These are phyloP conservation scores for Epicoccum sorghinum DNA, from an alignment of 2,329 filamentous ascomycete species.

Conservation along the genomic window DNA sequence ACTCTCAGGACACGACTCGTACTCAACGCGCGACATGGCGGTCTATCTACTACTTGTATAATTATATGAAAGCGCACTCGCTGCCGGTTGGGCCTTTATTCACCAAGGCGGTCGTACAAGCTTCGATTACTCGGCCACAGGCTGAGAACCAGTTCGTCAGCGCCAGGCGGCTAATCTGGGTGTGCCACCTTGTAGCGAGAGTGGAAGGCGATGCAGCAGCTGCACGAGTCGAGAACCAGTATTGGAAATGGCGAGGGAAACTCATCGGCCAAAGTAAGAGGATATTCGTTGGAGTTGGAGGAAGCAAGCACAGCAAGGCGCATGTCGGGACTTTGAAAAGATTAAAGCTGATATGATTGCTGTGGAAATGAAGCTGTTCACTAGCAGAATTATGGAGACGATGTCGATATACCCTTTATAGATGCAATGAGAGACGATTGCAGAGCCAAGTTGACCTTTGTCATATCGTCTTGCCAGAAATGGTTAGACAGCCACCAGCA, in stretches of 20 bases:
- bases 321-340: constrained; percentile 38
- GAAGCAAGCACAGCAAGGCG: constrained; percentile 26
- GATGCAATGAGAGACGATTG: background rate
- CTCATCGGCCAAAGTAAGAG: constrained; percentile 34
- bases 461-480: background rate
- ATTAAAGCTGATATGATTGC: constrained; percentile 31
- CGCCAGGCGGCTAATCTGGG: constrained; percentile 36
- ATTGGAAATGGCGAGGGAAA: constrained; percentile 37
- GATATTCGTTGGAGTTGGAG: constrained; percentile 24
- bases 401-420: constrained; percentile 8
- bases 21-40: constrained; percentile 30
- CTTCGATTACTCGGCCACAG: constrained; percentile 34
- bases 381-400: background rate
- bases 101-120: constrained; percentile 35
- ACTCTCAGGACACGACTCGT: constrained; percentile 34
- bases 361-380: background rate
- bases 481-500: constrained; percentile 1
- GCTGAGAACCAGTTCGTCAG: constrained; percentile 38
- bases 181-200: constrained; percentile 34
- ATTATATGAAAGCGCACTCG: constrained; percentile 28
- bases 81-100: constrained; percentile 38
- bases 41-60: constrained; percentile 36
- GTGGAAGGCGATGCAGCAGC: constrained; percentile 39
- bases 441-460: background rate
- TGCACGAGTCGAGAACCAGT: constrained; percentile 33